Conservation (phyloP, 306 rosid species). For the Myrica gale region DNA sequence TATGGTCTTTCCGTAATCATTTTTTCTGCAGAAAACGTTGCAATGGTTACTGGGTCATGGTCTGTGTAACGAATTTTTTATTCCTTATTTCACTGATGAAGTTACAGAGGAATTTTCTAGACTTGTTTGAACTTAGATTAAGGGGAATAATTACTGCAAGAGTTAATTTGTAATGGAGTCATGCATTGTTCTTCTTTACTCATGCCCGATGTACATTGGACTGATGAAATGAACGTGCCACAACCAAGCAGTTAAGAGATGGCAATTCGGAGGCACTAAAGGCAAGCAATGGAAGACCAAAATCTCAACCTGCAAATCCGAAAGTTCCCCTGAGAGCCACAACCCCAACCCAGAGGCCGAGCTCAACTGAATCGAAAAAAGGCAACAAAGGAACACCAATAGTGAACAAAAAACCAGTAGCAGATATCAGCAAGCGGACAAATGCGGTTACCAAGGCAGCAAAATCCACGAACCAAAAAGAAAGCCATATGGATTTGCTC, state of each 20-base stretch:
- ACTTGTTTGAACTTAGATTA: neutral
- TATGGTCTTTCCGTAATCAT: too few species aligned
- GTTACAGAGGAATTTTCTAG: neutral
- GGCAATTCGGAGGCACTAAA: conserved; percentile 37
- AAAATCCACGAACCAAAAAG: conserved; percentile 29
- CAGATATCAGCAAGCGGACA: conserved; percentile 14
- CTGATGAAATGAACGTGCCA: conserved; percentile 3
- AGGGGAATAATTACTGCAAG: neutral
- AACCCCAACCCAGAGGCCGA: conserved; percentile 47
- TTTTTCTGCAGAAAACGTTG: neutral
- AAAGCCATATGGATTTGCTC: conserved; percentile 26
- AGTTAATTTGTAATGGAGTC: neutral
- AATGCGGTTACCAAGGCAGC: conserved; percentile 8
- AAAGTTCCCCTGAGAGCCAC: conserved; percentile 37
- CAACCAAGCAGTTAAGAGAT: conserved; percentile 42
- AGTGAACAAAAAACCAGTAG: conserved; percentile 20
- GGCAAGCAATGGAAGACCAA: conserved; percentile 35
- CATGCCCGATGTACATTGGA: neutral
- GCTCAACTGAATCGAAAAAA: conserved; percentile 15
- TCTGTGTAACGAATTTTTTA: neutral
- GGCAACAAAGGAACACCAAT: conserved; percentile 20
- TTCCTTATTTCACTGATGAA: neutral
- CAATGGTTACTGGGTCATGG: neutral
- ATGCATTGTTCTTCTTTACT: neutral
- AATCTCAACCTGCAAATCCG: conserved; percentile 28